phyloP scores from a whole-genome alignment of 441 rosid genomes.

The Biscutella auriculata region DNA sequence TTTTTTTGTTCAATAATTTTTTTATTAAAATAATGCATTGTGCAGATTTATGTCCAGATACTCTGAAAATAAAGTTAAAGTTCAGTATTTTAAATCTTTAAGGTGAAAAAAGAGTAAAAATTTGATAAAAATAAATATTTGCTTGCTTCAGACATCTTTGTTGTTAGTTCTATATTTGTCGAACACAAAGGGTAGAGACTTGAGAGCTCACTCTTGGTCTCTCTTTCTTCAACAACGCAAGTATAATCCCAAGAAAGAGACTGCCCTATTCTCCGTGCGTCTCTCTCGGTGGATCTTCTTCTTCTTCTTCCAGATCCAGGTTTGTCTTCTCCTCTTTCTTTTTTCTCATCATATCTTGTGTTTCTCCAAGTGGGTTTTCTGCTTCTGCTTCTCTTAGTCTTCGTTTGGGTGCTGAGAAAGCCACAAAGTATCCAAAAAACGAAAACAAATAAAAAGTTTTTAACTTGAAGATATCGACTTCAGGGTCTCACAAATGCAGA shows the following conservation, averaged over 20 bases:
- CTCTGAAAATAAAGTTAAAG: too few relatives aligned
- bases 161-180: not conserved
- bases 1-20: too few relatives aligned
- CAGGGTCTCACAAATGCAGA: not conserved
- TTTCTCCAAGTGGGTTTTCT: not conserved
- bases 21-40: too few relatives aligned
- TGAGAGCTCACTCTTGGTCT: conserved; percentile 7
- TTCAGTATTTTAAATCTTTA: too few relatives aligned
- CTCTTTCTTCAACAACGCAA: not conserved
- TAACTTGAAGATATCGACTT: not conserved
- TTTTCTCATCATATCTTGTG: not conserved
- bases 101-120: too few relatives aligned
- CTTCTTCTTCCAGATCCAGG: conserved; percentile 24
- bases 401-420: not conserved
- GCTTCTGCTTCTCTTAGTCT: not conserved
- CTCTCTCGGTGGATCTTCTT: conserved; percentile 10
- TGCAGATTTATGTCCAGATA: too few relatives aligned
- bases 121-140: not conserved
- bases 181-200: conserved; percentile 1
- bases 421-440: not conserved
- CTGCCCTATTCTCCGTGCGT: not conserved
- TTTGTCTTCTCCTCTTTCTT: conserved; percentile 10
- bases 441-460: not conserved
- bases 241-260: not conserved
- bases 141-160: not conserved